Evolutionary conservation across 148 eudicot genomes (phyloP).

Genomic region (Polygonum aviculare): DNA sequence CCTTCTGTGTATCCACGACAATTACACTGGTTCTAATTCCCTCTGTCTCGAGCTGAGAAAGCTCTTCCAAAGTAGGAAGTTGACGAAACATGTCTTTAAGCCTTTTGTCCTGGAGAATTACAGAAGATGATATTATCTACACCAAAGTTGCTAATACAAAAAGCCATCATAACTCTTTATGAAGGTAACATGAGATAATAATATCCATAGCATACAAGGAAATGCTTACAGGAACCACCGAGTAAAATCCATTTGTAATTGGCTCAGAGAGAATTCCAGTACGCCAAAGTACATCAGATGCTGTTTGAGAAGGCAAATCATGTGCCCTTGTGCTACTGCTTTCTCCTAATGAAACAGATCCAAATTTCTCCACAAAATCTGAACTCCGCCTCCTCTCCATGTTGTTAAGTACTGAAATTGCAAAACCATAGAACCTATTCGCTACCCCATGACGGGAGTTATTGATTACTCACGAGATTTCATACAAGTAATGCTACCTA

Average conservation of each 20-base stretch:
- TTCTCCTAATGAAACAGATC: too few relatives aligned
- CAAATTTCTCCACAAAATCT: too few relatives aligned
- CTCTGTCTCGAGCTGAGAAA: conserved; percentile 57
- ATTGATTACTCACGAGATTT: conserved; percentile 12
- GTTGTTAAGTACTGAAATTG: conserved; percentile 23
- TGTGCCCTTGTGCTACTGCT: conserved; percentile 21
- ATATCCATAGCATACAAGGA: background rate
- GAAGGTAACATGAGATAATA: background rate
- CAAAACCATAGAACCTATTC: conserved; percentile 41
- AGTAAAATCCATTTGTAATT: conserved; percentile 91
- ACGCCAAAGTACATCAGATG: conserved; percentile 78
- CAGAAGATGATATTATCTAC: background rate
- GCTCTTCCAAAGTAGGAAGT: conserved; percentile 84
- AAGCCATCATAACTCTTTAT: background rate
- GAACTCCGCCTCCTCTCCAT: too few relatives aligned
- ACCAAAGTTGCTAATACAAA: background rate
- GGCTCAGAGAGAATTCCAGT: conserved; percentile 83
- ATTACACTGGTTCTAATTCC: conserved; percentile 68
- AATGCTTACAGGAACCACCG: conserved; percentile 61
- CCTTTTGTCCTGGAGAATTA: conserved; percentile 58
- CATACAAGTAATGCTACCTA: background rate
- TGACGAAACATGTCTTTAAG: conserved; percentile 63
- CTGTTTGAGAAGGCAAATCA: conserved; percentile 35
- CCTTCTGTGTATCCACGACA: conserved; percentile 76
- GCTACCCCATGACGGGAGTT: conserved; percentile 37